Base-by-base conservation (phyloP, 192 early-diverging fungal species). In the Linnemannia elongata region DNA sequence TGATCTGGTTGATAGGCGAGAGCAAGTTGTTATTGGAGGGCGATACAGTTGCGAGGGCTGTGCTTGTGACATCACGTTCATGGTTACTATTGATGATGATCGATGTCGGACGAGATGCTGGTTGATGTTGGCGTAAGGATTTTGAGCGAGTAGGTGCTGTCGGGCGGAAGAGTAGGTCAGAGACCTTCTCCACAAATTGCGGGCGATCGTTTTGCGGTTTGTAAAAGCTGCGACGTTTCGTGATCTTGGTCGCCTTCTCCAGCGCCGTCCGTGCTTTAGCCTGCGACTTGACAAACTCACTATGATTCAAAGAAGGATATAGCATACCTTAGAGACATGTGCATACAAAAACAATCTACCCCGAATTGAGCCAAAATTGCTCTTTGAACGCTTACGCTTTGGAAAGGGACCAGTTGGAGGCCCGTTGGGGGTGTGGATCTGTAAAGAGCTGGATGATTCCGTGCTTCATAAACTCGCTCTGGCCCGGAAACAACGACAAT, bases 381-480 rank as follows among this genome's bases (percentile, higher is more conserved):
- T 0, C 0, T 10, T 13, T 33, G 60, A 27, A 24, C 13, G 54
- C 79, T 60, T 88, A 89, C 89, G 44, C 70, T 76, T 82, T 82
- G 6, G 89, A 54, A 7, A 82, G 70, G 15, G 88, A 89, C 92
- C 92, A 93, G 52, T 91, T 91, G 71, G 81, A 83, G 3, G 87
- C 82, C 47, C 90, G 81, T 55, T 91, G 84, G 4, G 96, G 96
- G 85, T 99, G 98, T 0, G 97, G 97, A 77, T 91, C 90, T n/a
- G 91, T 93, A 71, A 99, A 96, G 49, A 99, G 90, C 82, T 97
- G 96, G 35, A 94, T 94, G 45, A 93, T 92, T 4, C 93, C 93
- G 76, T 93, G 93, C 77, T 93, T 93, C 91, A 93, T 93, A 72
- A 91, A 93, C 6, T 95, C 96, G 18, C 96, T 98, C 85, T 99